phyloP scores from a whole-genome alignment of 2,329 filamentous ascomycete species.

The Rutstroemia sp. region DNA sequence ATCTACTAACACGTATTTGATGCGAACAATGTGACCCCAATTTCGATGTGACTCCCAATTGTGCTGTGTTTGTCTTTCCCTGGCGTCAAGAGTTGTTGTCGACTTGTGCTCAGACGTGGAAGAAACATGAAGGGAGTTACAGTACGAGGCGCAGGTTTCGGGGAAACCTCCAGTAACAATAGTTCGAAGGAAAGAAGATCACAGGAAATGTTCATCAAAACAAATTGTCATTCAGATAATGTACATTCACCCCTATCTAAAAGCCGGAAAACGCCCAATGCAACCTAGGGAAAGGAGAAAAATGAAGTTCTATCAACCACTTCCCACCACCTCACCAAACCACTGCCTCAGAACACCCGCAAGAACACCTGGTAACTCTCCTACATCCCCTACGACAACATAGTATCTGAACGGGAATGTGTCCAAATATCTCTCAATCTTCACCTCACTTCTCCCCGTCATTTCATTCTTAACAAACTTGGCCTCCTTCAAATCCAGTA shows the following conservation, averaged over 20 bases:
- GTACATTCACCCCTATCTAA: neutral
- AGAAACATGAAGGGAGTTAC: too few species aligned
- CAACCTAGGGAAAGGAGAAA: neutral
- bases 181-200: too few species aligned
- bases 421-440: conserved; percentile 87
- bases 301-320: neutral
- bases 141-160: too few species aligned
- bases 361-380: conserved; percentile 82
- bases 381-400: conserved; percentile 84
- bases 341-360: conserved; percentile 86
- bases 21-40: too few species aligned
- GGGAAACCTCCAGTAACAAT: too few species aligned
- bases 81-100: too few species aligned
- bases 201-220: neutral
- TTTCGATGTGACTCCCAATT: too few species aligned
- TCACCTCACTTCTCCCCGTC: conserved; percentile 56
- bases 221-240: neutral
- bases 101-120: too few species aligned
- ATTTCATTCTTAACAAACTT: conserved; percentile 63
- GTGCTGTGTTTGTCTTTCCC: too few species aligned
- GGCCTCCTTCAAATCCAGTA: conserved; percentile 83
- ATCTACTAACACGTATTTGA: too few species aligned
- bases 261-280: neutral
- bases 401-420: conserved; percentile 97
- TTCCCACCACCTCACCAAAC: conserved; percentile 64